Evolutionary conservation across 1,284 basidiomycete genomes (phyloP).

Genomic region (Grifola frondosa): DNA sequence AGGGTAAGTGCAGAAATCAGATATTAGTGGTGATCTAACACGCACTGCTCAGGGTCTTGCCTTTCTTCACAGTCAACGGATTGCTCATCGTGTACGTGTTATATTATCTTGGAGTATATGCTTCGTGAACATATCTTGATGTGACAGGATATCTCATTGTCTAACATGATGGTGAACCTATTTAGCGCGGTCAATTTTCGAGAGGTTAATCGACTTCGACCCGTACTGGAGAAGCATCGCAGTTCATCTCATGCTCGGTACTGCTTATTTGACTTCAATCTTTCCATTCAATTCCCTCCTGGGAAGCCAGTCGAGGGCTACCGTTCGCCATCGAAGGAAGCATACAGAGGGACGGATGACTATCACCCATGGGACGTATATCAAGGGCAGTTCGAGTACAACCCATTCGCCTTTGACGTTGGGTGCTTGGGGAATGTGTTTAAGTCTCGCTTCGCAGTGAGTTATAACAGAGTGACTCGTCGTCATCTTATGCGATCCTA

Average conservation of each 20-base stretch:
- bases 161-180: slow-evolving; percentile 2
- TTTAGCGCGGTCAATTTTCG: no score
- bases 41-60: slow-evolving; percentile 5
- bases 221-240: neutral
- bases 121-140: neutral
- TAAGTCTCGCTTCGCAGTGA: neutral
- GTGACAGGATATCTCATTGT: neutral
- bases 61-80: slow-evolving; percentile 1
- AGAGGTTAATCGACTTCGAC: no score
- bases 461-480: neutral
- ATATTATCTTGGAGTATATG: no score
- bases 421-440: neutral
- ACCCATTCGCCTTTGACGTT: slow-evolving; percentile 8
- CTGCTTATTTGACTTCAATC: slow-evolving; percentile 3
- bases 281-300: neutral
- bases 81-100: slow-evolving; percentile 6
- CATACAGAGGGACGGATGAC: neutral
- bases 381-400: neutral
- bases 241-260: neutral
- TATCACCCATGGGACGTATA: neutral
- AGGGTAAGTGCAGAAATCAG: neutral
- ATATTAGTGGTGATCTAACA: neutral
- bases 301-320: neutral
- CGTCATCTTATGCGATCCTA: neutral
- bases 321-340: neutral